Evolutionary conservation across 345 rosid species (phyloP), one percentile per base, ranked within the genome.

Genomic region (Eutrema yunnanense): DNA sequence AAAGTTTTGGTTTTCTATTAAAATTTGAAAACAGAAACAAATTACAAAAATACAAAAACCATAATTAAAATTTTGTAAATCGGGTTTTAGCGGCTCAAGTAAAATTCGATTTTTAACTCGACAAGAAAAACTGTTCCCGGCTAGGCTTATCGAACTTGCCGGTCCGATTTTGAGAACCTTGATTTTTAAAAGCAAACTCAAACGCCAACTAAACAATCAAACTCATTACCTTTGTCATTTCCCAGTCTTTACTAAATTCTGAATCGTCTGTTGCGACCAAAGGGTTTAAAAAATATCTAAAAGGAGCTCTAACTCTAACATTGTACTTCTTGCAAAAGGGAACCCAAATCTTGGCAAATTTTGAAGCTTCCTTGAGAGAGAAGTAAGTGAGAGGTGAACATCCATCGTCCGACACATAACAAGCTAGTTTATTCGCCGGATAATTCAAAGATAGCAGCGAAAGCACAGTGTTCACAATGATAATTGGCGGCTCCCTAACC

Each of bases 331-430:
- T 64, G 43, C 69, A 48, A 16, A 64, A 64, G 0, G 56, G 69
- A 47, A 79, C 83, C 86, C 87, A 86, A 22, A 67, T 64, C 79
- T 60, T 72, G 7, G 85, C 85, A 32, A 84, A 82, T 12, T 78
- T 81, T 2, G 83, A 76, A 14, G 85, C 79, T 72, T 84, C 78
- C 46, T 48, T 36, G 3, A 84, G 80, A 32, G 85, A 80, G 49
- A 79, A 83, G 62, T 59, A 84, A 46, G 80, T 83, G 32, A 71
- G 46, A 46, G 79, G 72, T 4, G 89, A 84, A 65, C 84, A 82
- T 7, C 84, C 84, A 13, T 84, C 84, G 4, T 86, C 86, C 0
- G 87, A 86, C 2, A 86, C 85, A 38, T 81, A 84, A 79, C 82
- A 82, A 2, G 86, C 84, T 4, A 82, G 60, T 73, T 75, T 82